Base-by-base conservation (phyloP, 768 basidiomycete genomes). In the Astraeus odoratus region DNA sequence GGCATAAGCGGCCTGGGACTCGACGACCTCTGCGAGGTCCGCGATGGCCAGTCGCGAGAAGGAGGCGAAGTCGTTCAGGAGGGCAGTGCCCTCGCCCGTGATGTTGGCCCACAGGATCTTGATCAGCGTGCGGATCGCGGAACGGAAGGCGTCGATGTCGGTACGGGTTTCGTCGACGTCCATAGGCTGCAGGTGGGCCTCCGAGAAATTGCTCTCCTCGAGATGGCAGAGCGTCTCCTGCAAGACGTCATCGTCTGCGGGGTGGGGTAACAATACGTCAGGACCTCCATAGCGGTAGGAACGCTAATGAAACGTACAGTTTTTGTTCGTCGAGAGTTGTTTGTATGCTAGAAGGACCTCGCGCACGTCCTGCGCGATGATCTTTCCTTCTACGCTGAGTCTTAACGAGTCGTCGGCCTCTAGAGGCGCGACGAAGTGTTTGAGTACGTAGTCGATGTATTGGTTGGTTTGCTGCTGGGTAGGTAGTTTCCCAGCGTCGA, bases 401-500 rank as follows among this genome's bases (percentile, higher is more conserved):
- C 70, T 68, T 4, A 63, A 59, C 1, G 63, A 49, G 6, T 60
- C 46, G 1, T 64, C 48, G 4, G 71, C 67, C 36, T 78, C 69
- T 19, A 71, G 61, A 31, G 71, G 67, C 7, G 77, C 60, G 47
- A 81, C 64, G 8, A 72, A 67, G 27, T 75, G 68, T 10, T 68
- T 56, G 31, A 78, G 75, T 37, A 77, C 54, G 70, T 72, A 78
- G 56, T 83, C 76, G 51, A 83, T 70, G 55, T 73, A 69, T 0
- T 57, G 56, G 48, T 70, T 70, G 30, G 76, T 51, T 56, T 87
- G 85, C 23, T 73, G 60, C 9, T 83, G 79, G 1, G 70, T 71
- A 15, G 85, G 85, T 4, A 85, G 66, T 57, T 87, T 87, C 18
- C 82, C 82, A 15, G 83, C 82, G 50, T 78, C 73, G 53, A 86